phyloP scores from a whole-genome alignment of 2,329 filamentous ascomycete genomes.

The Fusarium penzigii region DNA sequence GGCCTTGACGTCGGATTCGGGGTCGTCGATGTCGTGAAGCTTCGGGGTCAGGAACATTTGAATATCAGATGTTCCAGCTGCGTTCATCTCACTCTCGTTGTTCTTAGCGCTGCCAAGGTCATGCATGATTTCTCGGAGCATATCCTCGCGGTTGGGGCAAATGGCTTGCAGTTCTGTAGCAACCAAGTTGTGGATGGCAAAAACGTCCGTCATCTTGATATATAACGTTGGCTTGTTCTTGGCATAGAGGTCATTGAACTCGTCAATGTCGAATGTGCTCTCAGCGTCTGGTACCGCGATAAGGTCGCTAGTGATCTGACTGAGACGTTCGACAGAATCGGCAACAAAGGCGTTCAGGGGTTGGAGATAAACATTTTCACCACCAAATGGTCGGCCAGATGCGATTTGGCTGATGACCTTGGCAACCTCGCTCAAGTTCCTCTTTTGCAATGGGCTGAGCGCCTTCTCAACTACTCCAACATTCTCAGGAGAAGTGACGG shows the following conservation, averaged over 20 bases:
- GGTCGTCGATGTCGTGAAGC: conserved; percentile 86
- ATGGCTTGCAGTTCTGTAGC: conserved; percentile 76
- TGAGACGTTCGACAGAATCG: conserved; percentile 79
- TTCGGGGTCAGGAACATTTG: conserved; percentile 88
- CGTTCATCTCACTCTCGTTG: conserved; percentile 91
- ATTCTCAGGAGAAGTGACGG: conserved; percentile 85
- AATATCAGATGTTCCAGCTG: conserved; percentile 84
- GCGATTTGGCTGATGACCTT: conserved; percentile 91
- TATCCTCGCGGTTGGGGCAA: conserved; percentile 80
- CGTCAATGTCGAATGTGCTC: conserved; percentile 94
- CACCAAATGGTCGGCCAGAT: conserved; percentile 85
- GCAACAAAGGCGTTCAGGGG: conserved; percentile 89
- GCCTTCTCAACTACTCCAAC: conserved; percentile 90
- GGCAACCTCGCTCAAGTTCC: conserved; percentile 85
- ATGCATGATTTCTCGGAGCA: conserved; percentile 86
- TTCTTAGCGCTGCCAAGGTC: conserved; percentile 95
- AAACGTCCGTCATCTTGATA: conserved; percentile 98
- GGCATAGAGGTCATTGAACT: conserved; percentile 96
- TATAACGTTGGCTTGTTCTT: conserved; percentile 98
- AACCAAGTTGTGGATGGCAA: conserved; percentile 89
- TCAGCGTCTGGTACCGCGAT: conserved; percentile 87
- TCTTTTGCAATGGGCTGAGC: conserved; percentile 87
- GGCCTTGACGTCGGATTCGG: conserved; percentile 86
- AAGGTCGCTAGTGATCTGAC: conserved; percentile 72
- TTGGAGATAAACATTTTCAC: conserved; percentile 93